Conservation (phyloP, 331 rosid species). For the Quercus tomentella region DNA sequence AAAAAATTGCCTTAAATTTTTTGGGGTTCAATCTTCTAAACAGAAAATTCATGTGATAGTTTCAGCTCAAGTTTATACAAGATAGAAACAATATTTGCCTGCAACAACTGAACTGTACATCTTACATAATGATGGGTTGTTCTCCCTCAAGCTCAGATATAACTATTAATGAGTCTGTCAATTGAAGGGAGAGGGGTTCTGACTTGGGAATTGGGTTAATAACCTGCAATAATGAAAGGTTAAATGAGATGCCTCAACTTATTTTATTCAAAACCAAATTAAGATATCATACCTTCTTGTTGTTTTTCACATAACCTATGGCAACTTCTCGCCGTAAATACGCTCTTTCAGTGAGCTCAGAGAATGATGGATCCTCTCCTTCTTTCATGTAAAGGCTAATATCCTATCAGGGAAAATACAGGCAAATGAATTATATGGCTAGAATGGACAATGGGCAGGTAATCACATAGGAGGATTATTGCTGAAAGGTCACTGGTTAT, state of each 20-base stretch:
- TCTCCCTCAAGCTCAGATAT: conserved; percentile 93
- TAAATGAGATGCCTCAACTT: conserved; percentile 17
- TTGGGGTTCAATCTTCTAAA: background rate
- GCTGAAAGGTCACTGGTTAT: background rate
- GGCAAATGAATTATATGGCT: background rate
- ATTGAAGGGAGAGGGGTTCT: conserved; percentile 75
- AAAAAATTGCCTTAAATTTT: background rate
- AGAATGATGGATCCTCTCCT: conserved; percentile 86
- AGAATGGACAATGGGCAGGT: background rate
- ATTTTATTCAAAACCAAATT: conserved; percentile 4
- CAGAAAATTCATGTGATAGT: background rate
- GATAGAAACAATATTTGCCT: background rate
- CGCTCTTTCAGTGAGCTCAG: conserved; percentile 86
- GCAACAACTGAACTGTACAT: background rate
- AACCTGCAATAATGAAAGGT: conserved; percentile 50
- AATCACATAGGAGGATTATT: background rate
- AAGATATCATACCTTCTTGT: conserved; percentile 55
- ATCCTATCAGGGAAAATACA: conserved; percentile 41
- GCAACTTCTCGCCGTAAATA: conserved; percentile 84
- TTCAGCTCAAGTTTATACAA: conserved; percentile 2
- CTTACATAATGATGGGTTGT: conserved; percentile 47
- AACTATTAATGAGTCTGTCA: conserved; percentile 80
- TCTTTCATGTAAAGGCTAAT: conserved; percentile 74
- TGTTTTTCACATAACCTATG: conserved; percentile 81
- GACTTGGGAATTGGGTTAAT: conserved; percentile 84